phyloP scores from a whole-genome alignment of 331 rosid species.

The Stylosanthes scabra region DNA sequence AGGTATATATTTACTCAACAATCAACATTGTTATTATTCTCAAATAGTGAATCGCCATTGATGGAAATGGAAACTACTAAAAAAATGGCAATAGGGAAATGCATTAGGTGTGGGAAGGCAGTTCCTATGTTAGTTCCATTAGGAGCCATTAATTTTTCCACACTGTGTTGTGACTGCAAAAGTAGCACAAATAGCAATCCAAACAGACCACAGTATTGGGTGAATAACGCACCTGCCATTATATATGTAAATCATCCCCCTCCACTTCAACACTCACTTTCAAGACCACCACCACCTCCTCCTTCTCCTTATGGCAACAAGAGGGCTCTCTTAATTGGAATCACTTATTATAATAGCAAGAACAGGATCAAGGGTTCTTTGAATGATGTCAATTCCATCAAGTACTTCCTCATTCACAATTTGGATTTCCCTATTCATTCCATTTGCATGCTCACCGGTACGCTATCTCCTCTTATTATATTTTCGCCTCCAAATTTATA shows the following conservation, averaged over 20 bases:
- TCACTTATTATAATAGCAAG: slow-evolving; percentile 5
- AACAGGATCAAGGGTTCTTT: slow-evolving; percentile 34
- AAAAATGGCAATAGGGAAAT: slow-evolving; percentile 8
- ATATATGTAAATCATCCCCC: too few species aligned
- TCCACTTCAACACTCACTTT: too few species aligned
- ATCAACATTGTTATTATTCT: too few species aligned
- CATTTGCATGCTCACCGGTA: slow-evolving; percentile 52
- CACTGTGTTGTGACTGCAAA: slow-evolving; percentile 35
- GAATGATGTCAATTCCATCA: slow-evolving; percentile 42
- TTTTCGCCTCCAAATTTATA: too few species aligned
- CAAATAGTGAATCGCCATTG: too few species aligned
- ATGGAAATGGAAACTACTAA: slow-evolving; percentile 44
- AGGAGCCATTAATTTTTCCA: slow-evolving; percentile 13
- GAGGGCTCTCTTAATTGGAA: slow-evolving; percentile 47
- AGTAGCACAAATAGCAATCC: too few species aligned
- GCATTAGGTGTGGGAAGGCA: slow-evolving; percentile 36
- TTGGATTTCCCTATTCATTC: slow-evolving; percentile 51
- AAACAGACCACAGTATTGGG: too few species aligned
- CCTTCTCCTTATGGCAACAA: slow-evolving; percentile 43
- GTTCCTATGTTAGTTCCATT: slow-evolving; percentile 25
- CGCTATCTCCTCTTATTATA: too few species aligned
- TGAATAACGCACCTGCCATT: not conserved
- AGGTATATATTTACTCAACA: too few species aligned
- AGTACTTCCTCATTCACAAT: slow-evolving; percentile 44
- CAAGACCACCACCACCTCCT: slow-evolving; percentile 23